Evolutionary conservation across 1,139 yeast genomes (phyloP).

Genomic region (Pichia cactophila): DNA sequence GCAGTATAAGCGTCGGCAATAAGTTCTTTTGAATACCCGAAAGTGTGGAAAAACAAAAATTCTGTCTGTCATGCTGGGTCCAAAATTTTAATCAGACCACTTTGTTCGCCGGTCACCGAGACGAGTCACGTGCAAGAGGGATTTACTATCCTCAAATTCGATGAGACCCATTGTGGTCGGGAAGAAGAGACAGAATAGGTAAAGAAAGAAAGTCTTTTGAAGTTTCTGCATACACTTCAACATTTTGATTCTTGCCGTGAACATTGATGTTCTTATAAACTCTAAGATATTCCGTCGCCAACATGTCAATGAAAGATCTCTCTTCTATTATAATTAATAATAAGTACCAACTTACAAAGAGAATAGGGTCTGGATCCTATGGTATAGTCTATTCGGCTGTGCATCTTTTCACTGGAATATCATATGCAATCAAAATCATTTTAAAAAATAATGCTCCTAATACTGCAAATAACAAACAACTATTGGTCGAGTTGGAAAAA

Average conservation of each 20-base stretch:
- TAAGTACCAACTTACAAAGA: slow-evolving; percentile 40
- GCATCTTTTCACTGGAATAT: slow-evolving; percentile 42
- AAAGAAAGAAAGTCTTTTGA: too few species aligned
- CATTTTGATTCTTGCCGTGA: neutral
- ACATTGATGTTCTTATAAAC: neutral
- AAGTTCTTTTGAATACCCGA: neutral
- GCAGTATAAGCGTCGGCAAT: too few species aligned
- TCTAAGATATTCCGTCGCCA: neutral
- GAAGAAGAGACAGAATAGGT: too few species aligned
- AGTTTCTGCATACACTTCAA: too few species aligned
- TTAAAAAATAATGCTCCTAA: slow-evolving; percentile 36
- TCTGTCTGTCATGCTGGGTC: too few species aligned
- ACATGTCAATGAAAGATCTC: slow-evolving; percentile 22
- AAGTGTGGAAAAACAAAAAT: neutral
- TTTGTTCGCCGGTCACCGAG: too few species aligned
- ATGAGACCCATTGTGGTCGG: too few species aligned
- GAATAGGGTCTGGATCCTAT: slow-evolving; percentile 86
- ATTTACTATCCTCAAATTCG: too few species aligned
- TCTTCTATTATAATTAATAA: slow-evolving; percentile 31
- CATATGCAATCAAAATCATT: slow-evolving; percentile 69
- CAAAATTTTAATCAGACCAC: too few species aligned
- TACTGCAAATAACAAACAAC: slow-evolving; percentile 25
- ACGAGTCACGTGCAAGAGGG: too few species aligned
- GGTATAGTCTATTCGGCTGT: slow-evolving; percentile 74
- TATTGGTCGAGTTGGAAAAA: slow-evolving; percentile 24